These are phyloP conservation scores for Zizania palustris DNA, from an alignment of 202 grass and related monocot genomes.

Conservation along the genomic window DNA sequence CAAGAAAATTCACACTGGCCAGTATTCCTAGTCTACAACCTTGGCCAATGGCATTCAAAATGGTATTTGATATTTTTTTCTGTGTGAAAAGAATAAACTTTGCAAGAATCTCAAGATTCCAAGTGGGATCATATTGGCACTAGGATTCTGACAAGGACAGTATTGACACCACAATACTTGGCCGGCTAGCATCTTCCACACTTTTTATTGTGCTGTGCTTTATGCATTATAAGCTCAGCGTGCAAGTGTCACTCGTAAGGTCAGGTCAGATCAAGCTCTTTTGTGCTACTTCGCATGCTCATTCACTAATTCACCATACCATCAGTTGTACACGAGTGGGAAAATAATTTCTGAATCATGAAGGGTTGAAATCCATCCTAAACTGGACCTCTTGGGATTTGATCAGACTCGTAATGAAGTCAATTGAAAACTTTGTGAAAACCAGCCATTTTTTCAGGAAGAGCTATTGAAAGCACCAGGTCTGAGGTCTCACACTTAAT, in stretches of 20 bases:
- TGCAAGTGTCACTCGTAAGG: neutral
- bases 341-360: slow-evolving; percentile 10
- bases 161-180: slow-evolving; percentile 23
- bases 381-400: neutral
- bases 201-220: neutral
- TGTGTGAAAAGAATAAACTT: slow-evolving; percentile 34
- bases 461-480: neutral
- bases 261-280: slow-evolving; percentile 13
- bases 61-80: neutral
- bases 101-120: slow-evolving; percentile 34
- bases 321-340: neutral
- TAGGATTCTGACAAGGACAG: slow-evolving; percentile 28
- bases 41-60: slow-evolving; percentile 18
- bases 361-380: neutral
- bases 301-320: slow-evolving; percentile 3
- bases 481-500: neutral
- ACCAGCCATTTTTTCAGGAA: neutral
- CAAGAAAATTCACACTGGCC: slow-evolving; percentile 17
- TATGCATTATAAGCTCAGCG: neutral
- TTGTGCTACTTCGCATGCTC: slow-evolving; percentile 1
- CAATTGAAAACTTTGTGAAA: neutral
- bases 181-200: slow-evolving; percentile 30
- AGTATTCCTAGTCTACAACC: slow-evolving; percentile 10
- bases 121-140: neutral
- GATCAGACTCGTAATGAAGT: neutral